phyloP scores from a whole-genome alignment of 1,284 basidiomycete species.

The Leccinum laetum region DNA sequence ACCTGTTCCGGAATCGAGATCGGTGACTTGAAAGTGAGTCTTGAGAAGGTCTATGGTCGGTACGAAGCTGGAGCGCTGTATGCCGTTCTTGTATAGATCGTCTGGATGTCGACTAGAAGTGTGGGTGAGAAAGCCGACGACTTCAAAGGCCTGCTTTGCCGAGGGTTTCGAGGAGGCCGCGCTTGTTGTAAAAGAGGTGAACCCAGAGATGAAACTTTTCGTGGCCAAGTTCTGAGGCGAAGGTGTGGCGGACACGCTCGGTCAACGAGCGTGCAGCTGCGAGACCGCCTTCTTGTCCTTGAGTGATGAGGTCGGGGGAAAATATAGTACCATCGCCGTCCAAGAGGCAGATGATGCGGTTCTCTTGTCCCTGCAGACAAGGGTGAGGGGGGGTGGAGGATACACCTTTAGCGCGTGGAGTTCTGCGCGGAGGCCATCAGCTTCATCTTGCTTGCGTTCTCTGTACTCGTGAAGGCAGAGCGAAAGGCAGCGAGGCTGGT shows the following conservation, averaged over 20 bases:
- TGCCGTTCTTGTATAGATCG: conserved; percentile 90
- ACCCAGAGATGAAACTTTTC: conserved; percentile 57
- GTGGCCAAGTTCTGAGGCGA: conserved; percentile 39
- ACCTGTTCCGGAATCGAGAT: conserved; percentile 96
- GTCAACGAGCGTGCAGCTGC: conserved; percentile 51
- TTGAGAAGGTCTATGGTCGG: conserved; percentile 97
- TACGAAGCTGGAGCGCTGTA: conserved; percentile 85
- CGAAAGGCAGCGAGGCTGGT: conserved; percentile 27
- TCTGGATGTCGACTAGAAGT: conserved; percentile 87
- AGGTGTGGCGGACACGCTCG: conserved; percentile 47
- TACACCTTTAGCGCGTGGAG: conserved; percentile 26
- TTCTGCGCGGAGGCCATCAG: conserved; percentile 19
- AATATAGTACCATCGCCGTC: conserved; percentile 74
- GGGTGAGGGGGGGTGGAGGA: not conserved
- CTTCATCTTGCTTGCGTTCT: conserved; percentile 22
- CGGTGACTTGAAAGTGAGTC: conserved; percentile 80
- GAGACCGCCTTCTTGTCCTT: conserved; percentile 58
- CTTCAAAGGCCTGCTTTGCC: conserved; percentile 38
- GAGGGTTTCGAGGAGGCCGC: conserved; percentile 54
- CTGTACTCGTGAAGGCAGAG: conserved; percentile 22
- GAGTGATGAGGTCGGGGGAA: conserved; percentile 46
- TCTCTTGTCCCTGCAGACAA: conserved; percentile 38
- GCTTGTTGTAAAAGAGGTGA: conserved; percentile 66
- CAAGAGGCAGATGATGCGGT: conserved; percentile 56
- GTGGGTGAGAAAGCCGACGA: too few species aligned